Conservation (phyloP, 2,329 filamentous ascomycete species). For the Exophiala xenobiotica region DNA sequence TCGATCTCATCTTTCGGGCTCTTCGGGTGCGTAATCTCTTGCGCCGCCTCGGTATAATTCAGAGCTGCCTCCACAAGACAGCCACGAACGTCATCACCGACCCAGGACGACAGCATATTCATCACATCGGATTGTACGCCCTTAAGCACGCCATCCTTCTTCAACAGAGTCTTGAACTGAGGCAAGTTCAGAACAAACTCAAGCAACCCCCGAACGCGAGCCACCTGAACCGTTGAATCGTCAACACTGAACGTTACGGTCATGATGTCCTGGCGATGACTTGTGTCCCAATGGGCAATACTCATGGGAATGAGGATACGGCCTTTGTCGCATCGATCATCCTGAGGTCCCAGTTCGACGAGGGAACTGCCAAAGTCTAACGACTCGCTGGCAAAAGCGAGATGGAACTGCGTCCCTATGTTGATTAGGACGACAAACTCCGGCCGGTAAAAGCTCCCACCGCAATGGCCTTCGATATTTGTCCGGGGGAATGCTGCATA, state of each 20-base stretch:
- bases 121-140: slow-evolving; percentile 19
- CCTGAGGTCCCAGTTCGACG: slow-evolving; percentile 21
- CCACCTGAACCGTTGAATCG: slow-evolving; percentile 29
- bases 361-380: slow-evolving; percentile 28
- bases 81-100: slow-evolving; percentile 24
- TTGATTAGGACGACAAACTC: slow-evolving; percentile 29
- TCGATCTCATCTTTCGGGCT: slow-evolving; percentile 16
- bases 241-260: slow-evolving; percentile 30
- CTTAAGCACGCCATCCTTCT: slow-evolving; percentile 17
- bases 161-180: slow-evolving; percentile 22
- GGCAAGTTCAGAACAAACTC: slow-evolving; percentile 20
- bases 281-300: slow-evolving; percentile 30
- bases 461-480: slow-evolving; percentile 24
- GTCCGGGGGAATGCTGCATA: slow-evolving; percentile 29
- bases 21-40: slow-evolving; percentile 14
- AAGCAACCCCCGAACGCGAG: slow-evolving; percentile 21
- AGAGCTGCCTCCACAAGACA: slow-evolving; percentile 24
- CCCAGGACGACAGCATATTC: slow-evolving; percentile 20
- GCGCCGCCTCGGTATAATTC: slow-evolving; percentile 15
- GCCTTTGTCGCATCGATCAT: slow-evolving; percentile 27
- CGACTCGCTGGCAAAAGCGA: slow-evolving; percentile 30
- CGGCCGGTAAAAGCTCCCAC: slow-evolving; percentile 25
- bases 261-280: slow-evolving; percentile 27
- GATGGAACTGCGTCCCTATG: slow-evolving; percentile 25
- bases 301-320: slow-evolving; percentile 31